Evolutionary conservation across 257 asterid species (phyloP).

Genomic region (Solanum piurae): DNA sequence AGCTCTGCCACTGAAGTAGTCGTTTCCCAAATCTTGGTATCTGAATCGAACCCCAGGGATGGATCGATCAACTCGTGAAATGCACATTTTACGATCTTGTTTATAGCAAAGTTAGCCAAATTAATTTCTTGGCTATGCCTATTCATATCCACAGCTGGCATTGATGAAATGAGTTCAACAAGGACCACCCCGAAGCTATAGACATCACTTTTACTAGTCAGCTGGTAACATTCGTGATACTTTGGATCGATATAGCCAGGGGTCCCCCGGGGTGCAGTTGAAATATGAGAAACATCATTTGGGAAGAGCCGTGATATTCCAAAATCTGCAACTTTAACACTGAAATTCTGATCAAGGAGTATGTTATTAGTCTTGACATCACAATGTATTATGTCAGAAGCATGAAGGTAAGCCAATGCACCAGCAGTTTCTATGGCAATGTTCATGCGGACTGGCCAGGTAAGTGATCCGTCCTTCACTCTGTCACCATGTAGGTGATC

Average conservation of each 20-base stretch:
- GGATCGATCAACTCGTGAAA: not conserved
- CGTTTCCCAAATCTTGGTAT: not conserved
- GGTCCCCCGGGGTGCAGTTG: not conserved
- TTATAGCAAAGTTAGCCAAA: not conserved
- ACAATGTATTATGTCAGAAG: not conserved
- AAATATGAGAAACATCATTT: not conserved
- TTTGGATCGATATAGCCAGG: not conserved
- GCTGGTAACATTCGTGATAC: not conserved
- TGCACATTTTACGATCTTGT: not conserved
- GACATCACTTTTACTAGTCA: not conserved
- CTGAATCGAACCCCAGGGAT: not conserved
- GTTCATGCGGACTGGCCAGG: not conserved
- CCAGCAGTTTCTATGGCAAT: not conserved
- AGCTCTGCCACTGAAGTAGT: not conserved
- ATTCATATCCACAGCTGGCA: not conserved
- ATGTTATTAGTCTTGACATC: not conserved
- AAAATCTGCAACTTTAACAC: conserved; percentile 1
- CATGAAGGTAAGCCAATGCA: not conserved
- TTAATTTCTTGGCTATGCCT: not conserved
- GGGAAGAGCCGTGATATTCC: not conserved
- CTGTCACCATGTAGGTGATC: not conserved
- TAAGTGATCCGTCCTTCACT: not conserved
- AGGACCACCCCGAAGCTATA: conserved; percentile 2
- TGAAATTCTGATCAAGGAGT: not conserved
- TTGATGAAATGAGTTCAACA: not conserved